Evolutionary conservation across 208 protist species (phyloP), one percentile per base, ranked within the genome.

Genomic region (Acanthamoeba lenticulata): DNA sequence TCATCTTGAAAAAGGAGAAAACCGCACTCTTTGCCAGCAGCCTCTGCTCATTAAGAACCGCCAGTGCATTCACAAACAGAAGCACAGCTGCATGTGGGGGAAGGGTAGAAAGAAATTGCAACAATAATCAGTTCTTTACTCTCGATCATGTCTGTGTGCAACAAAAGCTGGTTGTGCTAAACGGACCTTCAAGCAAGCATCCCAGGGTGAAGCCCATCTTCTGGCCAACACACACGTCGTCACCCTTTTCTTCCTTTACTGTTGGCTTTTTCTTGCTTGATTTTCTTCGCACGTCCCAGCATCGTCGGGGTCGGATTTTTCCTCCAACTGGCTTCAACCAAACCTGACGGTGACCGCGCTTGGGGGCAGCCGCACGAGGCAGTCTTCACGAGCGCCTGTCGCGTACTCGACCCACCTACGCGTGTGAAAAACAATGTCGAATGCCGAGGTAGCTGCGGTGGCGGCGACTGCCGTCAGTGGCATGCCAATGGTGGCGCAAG

Each of bases 61-160:
- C 81, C 81, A 89, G 62, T 9, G 81, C 81, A 89, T 89, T 89
- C 32, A 89, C 52, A n/a, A 89, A 89, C 1, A 89, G 81, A 21
- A 89, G 52, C 3, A 65, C 47, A 27, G 81, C 81, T 81, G 40
- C 11, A 81, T 6, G 42, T 32, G 11, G 65, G 13, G 27, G 27
- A 74, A 74, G 34, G 19, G 65, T 36, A 9, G n/a, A n/a, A n/a
- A n/a, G n/a, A n/a, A n/a, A n/a, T n/a, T n/a, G n/a, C n/a, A n/a
- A n/a, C n/a, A n/a, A n/a, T n/a, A n/a, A n/a, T n/a, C n/a, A n/a
- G n/a, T n/a, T n/a, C n/a, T n/a, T n/a, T n/a, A n/a, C n/a, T n/a
- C n/a, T n/a, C n/a, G n/a, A n/a, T n/a, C n/a, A n/a, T n/a, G n/a
- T n/a, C n/a, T n/a, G n/a, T n/a, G n/a, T n/a, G n/a, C n/a, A n/a